phyloP scores from a whole-genome alignment of 1,284 basidiomycete genomes.

The Anthracocystis setariae region DNA sequence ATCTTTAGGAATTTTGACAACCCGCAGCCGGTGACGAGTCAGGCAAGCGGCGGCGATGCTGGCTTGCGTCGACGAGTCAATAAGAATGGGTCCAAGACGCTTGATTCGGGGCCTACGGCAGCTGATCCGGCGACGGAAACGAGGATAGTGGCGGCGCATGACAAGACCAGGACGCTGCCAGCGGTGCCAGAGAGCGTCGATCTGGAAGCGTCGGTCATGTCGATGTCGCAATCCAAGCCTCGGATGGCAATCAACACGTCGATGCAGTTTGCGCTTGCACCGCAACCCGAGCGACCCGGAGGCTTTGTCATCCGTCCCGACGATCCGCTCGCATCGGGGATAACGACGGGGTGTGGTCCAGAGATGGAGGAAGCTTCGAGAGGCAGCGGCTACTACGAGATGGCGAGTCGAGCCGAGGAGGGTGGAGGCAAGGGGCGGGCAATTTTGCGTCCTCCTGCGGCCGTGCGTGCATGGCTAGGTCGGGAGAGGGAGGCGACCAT shows the following conservation, averaged over 20 bases:
- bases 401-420: neutral
- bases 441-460: slow-evolving; percentile 1
- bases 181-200: slow-evolving; percentile 59
- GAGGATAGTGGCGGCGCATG: slow-evolving; percentile 1
- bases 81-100: slow-evolving; percentile 13
- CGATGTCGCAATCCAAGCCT: slow-evolving; percentile 7
- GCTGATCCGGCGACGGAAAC: slow-evolving; percentile 1
- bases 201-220: slow-evolving; percentile 40
- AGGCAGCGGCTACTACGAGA: slow-evolving; percentile 3
- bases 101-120: slow-evolving; percentile 6
- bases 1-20: slow-evolving; percentile 52
- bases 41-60: slow-evolving; percentile 12
- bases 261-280: slow-evolving; percentile 35
- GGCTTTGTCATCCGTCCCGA: slow-evolving; percentile 36
- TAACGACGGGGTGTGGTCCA: slow-evolving; percentile 16
- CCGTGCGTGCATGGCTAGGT: slow-evolving; percentile 3
- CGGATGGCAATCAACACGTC: slow-evolving; percentile 14
- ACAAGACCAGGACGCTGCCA: slow-evolving; percentile 47
- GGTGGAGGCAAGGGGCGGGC: neutral
- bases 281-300: slow-evolving; percentile 14
- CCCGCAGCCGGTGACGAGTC: slow-evolving; percentile 25
- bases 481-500: slow-evolving; percentile 35
- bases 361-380: slow-evolving; percentile 19
- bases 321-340: slow-evolving; percentile 18
- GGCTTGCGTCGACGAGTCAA: slow-evolving; percentile 10